A percentile compares a stretch with the other conserved stretches of the same genome.
These are phyloP conservation scores for Wickerhamomyces bisporus DNA, from an alignment of 805 yeast genomes.

Conservation along the genomic window DNA sequence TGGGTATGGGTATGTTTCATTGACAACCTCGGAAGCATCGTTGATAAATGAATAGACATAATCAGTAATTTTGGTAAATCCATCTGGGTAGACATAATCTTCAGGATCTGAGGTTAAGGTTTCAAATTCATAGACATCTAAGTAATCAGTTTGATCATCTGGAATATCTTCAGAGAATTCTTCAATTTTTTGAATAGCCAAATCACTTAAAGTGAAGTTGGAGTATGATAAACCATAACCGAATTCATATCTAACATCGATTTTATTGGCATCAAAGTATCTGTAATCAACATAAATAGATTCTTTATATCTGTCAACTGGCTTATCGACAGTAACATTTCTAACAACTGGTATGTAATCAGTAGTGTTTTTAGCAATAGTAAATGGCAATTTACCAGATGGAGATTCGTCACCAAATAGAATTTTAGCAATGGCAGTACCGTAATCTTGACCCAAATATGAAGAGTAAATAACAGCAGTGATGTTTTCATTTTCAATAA, in stretches of 20 bases:
- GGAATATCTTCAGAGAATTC: constrained; percentile 32
- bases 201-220: constrained; percentile 25
- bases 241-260: constrained; percentile 50
- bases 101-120: constrained; percentile 43
- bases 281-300: constrained; percentile 46
- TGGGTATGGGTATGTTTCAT: constrained; percentile 25
- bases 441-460: constrained; percentile 48
- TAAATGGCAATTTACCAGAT: constrained; percentile 54
- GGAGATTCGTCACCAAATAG: constrained; percentile 53
- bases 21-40: constrained; percentile 12
- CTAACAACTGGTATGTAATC: constrained; percentile 41
- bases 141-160: constrained; percentile 36
- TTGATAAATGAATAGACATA: constrained; percentile 45
- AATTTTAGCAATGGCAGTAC: constrained; percentile 49
- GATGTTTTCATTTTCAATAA: constrained; percentile 49
- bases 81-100: constrained; percentile 44
- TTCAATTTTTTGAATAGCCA: constrained; percentile 32
- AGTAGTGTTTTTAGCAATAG: constrained; percentile 43
- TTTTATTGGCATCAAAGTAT: constrained; percentile 46
- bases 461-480: constrained; percentile 49
- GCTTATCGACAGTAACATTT: constrained; percentile 23
- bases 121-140: constrained; percentile 31
- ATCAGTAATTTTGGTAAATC: constrained; percentile 42
- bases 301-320: constrained; percentile 25
- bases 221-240: constrained; percentile 58